phyloP scores from a whole-genome alignment of 2,329 filamentous ascomycete species.

The Metarhizium rileyi region DNA sequence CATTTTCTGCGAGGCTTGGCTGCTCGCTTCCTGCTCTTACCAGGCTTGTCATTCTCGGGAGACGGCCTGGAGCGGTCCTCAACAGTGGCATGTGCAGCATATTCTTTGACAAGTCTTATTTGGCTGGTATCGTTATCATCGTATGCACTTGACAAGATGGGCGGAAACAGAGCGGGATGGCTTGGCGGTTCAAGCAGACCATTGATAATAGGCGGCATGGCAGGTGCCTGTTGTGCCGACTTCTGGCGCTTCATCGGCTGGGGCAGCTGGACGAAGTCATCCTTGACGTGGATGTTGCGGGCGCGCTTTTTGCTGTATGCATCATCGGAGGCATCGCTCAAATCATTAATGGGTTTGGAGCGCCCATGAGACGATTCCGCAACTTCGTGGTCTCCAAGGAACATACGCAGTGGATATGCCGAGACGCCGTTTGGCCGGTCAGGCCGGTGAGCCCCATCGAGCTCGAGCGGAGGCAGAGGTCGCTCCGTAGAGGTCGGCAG shows the following conservation, averaged over 20 bases:
- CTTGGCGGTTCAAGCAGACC: conserved; percentile 53
- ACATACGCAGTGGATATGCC: conserved; percentile 28
- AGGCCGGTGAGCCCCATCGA: conserved; percentile 32
- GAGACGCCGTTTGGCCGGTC: conserved; percentile 23
- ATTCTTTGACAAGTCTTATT: conserved; percentile 33
- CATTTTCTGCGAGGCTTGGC: conserved; percentile 52
- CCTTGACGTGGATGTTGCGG: conserved; percentile 38
- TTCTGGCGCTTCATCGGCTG: conserved; percentile 57
- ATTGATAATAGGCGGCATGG: conserved; percentile 56
- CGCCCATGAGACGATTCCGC: conserved; percentile 25
- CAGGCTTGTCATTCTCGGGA: conserved; percentile 21
- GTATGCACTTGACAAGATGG: conserved; percentile 49
- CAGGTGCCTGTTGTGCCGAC: conserved; percentile 41
- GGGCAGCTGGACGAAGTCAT: conserved; percentile 54
- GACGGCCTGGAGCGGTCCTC: conserved; percentile 13
- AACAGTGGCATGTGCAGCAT: conserved; percentile 24
- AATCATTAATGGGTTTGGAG: conserved; percentile 37
- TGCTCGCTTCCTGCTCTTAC: conserved; percentile 41
- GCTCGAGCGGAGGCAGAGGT: conserved; percentile 43
- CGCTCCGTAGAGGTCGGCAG: conserved; percentile 34
- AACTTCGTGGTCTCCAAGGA: conserved; percentile 29
- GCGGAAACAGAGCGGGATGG: conserved; percentile 51
- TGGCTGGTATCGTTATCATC: conserved; percentile 34
- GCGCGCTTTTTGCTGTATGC: conserved; percentile 44
- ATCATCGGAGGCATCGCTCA: conserved; percentile 33